phyloP scores from a whole-genome alignment of 257 asterid species.

The Nicotiana attenuata region DNA sequence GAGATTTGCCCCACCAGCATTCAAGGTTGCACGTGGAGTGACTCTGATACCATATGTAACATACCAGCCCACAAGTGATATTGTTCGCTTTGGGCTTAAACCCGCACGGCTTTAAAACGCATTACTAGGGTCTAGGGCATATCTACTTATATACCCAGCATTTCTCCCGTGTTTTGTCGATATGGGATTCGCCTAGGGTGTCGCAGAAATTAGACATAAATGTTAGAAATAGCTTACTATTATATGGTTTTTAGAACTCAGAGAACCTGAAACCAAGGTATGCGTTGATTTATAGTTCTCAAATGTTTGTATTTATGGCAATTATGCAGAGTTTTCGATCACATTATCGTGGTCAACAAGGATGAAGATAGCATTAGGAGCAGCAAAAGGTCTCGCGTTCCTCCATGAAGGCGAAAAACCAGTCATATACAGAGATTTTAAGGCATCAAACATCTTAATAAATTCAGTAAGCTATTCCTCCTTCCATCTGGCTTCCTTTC shows the following conservation, averaged over 20 bases:
- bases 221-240: no score
- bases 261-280: background rate
- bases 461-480: background rate
- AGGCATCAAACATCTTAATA: conserved; percentile 14
- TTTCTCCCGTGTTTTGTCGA: no score
- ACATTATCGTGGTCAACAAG: conserved; percentile 9
- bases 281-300: background rate
- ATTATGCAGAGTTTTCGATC: conserved; percentile 4
- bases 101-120: no score
- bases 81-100: no score
- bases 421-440: conserved; percentile 15
- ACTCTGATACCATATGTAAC: no score
- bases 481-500: background rate
- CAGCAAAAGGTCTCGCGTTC: conserved; percentile 14
- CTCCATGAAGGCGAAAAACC: conserved; percentile 16
- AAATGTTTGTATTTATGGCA: background rate
- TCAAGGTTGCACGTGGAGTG: no score
- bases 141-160: no score
- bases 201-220: no score
- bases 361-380: conserved; percentile 17
- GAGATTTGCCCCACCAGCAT: no score
- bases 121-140: no score
- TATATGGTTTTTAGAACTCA: background rate
- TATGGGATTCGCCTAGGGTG: no score
- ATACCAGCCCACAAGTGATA: no score